phyloP scores from a whole-genome alignment of 2,329 filamentous ascomycete genomes.

The Sporothrix brunneoviolacea region DNA sequence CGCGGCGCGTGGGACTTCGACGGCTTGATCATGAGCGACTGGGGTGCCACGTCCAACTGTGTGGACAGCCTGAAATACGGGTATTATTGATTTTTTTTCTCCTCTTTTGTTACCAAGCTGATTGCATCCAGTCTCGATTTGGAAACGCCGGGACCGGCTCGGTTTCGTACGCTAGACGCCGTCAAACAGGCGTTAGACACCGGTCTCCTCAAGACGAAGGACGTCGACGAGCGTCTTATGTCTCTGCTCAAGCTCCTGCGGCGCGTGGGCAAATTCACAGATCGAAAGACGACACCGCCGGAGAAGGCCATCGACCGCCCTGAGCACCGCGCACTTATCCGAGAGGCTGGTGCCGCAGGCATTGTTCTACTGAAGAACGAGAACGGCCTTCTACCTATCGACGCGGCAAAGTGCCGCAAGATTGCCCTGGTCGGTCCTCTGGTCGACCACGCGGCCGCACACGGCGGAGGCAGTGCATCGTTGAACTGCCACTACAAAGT shows the following conservation, averaged over 20 bases:
- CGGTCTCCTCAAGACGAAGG: not conserved
- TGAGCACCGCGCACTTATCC: constrained; percentile 34
- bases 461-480: constrained; percentile 61
- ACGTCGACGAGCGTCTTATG: not conserved
- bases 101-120: too few relatives aligned
- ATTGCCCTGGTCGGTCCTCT: constrained; percentile 53
- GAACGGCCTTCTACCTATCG: constrained; percentile 44
- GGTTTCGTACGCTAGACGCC: constrained; percentile 18
- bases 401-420: constrained; percentile 20
- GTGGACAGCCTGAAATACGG: constrained; percentile 22
- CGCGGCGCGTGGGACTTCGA: constrained; percentile 10
- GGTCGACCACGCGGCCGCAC: constrained; percentile 48
- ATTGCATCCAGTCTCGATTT: constrained; percentile 25
- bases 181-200: constrained; percentile 1
- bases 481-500: constrained; percentile 59
- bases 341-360: constrained; percentile 49
- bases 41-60: constrained; percentile 23
- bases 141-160: constrained; percentile 23
- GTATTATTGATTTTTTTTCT: too few relatives aligned
- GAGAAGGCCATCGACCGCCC: constrained; percentile 8
- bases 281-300: not conserved
- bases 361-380: constrained; percentile 60
- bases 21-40: constrained; percentile 17
- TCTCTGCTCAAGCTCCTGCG: not conserved
- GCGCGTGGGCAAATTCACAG: constrained; percentile 18